These are phyloP conservation scores for Hanseniaspora mollemarum DNA, from an alignment of 805 yeast genomes.

Conservation along the genomic window DNA sequence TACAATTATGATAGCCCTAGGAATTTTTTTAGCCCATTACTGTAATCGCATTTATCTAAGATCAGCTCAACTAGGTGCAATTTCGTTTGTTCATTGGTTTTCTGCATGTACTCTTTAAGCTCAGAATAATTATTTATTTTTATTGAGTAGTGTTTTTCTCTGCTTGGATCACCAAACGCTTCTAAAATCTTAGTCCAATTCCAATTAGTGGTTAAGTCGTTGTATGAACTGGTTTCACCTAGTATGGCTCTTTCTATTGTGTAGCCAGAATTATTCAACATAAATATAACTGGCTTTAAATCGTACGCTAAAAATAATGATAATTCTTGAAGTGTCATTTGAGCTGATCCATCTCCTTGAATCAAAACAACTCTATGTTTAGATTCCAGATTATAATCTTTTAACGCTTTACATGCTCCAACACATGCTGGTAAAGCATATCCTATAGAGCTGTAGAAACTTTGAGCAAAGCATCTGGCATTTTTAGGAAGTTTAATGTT, in stretches of 20 bases:
- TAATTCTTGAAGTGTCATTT: conserved; percentile 83
- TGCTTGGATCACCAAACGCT: conserved; percentile 47
- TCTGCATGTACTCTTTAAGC: conserved; percentile 28
- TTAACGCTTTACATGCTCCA: conserved; percentile 66
- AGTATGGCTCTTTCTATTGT: conserved; percentile 78
- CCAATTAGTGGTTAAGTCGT: conserved; percentile 76
- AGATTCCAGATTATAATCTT: conserved; percentile 35
- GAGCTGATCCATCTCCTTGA: conserved; percentile 92
- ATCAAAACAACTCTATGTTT: conserved; percentile 52
- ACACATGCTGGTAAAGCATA: conserved; percentile 77
- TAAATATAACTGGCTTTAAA: conserved; percentile 55
- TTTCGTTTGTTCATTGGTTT: conserved; percentile 28
- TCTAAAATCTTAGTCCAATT: conserved; percentile 60
- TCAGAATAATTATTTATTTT: conserved; percentile 34
- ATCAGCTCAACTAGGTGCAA: conserved; percentile 50
- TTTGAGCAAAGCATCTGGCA: conserved; percentile 48
- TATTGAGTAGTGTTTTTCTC: conserved; percentile 26
- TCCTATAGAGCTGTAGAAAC: conserved; percentile 77
- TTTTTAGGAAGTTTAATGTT: conserved; percentile 52
- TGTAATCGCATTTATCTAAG: conserved; percentile 50
- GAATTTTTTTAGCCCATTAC: conserved; percentile 41
- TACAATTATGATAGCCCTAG: not conserved
- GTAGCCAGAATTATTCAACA: conserved; percentile 79
- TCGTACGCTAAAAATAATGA: conserved; percentile 50
- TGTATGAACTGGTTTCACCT: conserved; percentile 66